Conservation (phyloP, 352 stramenopile genomes). For the Phytophthora melonis region DNA sequence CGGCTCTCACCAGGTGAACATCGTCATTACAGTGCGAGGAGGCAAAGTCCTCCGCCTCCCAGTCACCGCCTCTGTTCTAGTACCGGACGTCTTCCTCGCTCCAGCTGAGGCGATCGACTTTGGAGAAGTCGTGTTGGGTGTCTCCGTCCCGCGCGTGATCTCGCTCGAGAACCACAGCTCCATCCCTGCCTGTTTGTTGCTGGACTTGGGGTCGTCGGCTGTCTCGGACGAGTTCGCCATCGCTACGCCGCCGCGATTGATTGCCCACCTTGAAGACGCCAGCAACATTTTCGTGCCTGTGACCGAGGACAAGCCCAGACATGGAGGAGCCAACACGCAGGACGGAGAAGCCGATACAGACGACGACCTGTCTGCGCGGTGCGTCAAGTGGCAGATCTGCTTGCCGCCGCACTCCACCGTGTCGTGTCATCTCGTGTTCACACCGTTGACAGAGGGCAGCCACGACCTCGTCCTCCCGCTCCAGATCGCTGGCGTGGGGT, state of each 20-base stretch:
- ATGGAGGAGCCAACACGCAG: neutral
- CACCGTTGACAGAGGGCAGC: conserved; percentile 44
- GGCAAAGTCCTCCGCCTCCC: conserved; percentile 75
- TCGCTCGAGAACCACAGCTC: conserved; percentile 81
- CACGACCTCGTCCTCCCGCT: conserved; percentile 81
- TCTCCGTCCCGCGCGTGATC: conserved; percentile 65
- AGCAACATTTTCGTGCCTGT: conserved; percentile 84
- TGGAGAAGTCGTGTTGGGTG: conserved; percentile 83
- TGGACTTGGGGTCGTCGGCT: conserved; percentile 65
- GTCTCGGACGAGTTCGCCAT: conserved; percentile 77
- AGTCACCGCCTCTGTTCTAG: conserved; percentile 67
- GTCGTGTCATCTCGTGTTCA: conserved; percentile 82
- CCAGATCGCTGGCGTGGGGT: conserved; percentile 68
- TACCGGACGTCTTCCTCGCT: conserved; percentile 82
- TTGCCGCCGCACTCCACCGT: conserved; percentile 77
- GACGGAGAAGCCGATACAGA: conserved; percentile 6
- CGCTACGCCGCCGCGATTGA: conserved; percentile 55
- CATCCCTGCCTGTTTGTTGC: conserved; percentile 81
- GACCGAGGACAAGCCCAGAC: conserved; percentile 21
- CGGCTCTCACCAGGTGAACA: conserved; percentile 50
- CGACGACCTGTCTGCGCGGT: conserved; percentile 25
- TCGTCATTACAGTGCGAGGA: conserved; percentile 61
- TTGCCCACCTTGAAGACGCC: conserved; percentile 74
- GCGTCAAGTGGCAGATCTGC: conserved; percentile 75
- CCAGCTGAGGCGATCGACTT: conserved; percentile 67